phyloP scores from a whole-genome alignment of 2,329 filamentous ascomycete genomes.

The Phyllosticta capitalensis region DNA sequence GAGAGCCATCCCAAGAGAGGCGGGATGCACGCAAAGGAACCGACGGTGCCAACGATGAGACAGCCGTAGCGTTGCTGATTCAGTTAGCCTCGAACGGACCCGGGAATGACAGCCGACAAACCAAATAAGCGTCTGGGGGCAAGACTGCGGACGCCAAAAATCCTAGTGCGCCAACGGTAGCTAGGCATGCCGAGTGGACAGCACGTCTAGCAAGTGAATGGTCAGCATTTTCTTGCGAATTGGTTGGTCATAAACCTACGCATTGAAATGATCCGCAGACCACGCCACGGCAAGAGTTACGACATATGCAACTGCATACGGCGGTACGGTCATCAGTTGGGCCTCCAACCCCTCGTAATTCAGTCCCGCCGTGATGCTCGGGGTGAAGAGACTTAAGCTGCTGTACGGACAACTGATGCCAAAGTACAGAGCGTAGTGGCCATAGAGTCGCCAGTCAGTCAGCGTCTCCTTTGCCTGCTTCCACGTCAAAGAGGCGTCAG shows the following conservation, averaged over 20 bases:
- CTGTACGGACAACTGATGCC: constrained; percentile 18
- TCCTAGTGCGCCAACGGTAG: constrained; percentile 43
- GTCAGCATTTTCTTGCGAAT: not conserved
- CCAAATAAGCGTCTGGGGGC: constrained; percentile 48
- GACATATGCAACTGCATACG: constrained; percentile 52
- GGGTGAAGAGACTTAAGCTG: constrained; percentile 48
- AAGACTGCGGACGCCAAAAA: constrained; percentile 57
- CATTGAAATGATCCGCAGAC: constrained; percentile 55
- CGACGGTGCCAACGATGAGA: constrained; percentile 57
- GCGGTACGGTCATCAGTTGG: constrained; percentile 58
- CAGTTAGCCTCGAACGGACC: not conserved
- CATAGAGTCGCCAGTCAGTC: constrained; percentile 42
- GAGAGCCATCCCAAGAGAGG: constrained; percentile 63
- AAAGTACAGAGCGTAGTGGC: constrained; percentile 35
- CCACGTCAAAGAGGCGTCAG: constrained; percentile 38
- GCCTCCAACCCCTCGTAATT: constrained; percentile 48
- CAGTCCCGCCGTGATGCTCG: constrained; percentile 53
- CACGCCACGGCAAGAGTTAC: constrained; percentile 35
- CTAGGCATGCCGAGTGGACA: constrained; percentile 41
- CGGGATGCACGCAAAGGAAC: constrained; percentile 60
- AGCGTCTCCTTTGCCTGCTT: constrained; percentile 38
- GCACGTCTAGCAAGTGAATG: constrained; percentile 27
- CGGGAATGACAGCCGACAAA: constrained; percentile 16
- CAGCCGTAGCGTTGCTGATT: constrained; percentile 51
- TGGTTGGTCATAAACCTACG: constrained; percentile 15